phyloP scores from a whole-genome alignment of 345 rosid genomes.

The Moricandia moricandioides region DNA sequence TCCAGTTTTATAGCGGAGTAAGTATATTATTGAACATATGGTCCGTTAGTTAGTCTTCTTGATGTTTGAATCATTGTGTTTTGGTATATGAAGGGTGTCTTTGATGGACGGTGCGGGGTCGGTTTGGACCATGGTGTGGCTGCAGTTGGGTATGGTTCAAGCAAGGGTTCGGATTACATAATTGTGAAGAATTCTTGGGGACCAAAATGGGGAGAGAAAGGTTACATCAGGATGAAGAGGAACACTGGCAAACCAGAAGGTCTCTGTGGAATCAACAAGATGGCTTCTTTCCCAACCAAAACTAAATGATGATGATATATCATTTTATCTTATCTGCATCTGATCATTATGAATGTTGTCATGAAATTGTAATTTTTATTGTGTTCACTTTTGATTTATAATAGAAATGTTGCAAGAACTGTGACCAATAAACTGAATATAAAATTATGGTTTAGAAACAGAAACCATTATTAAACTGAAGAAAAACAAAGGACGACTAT shows the following conservation, averaged over 20 bases:
- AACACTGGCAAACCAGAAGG: conserved; percentile 78
- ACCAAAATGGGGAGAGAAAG: conserved; percentile 74
- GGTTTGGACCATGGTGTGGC: conserved; percentile 74
- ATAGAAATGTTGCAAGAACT: conserved; percentile 7
- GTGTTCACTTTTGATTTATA: background rate
- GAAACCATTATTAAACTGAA: background rate
- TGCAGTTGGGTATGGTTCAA: conserved; percentile 81
- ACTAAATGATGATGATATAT: conserved; percentile 24
- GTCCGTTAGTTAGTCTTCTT: background rate
- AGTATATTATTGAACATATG: conserved; percentile 9
- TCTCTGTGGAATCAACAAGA: conserved; percentile 74
- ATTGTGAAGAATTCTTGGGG: conserved; percentile 94
- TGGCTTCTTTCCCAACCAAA: conserved; percentile 83
- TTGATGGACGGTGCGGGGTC: conserved; percentile 62
- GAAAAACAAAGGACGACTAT: background rate
- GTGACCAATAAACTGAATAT: background rate
- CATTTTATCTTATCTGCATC: conserved; percentile 2
- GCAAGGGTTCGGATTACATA: conserved; percentile 58
- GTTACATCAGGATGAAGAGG: conserved; percentile 74
- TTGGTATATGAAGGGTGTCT: conserved; percentile 58
- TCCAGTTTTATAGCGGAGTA: conserved; percentile 78
- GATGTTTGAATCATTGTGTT: background rate
- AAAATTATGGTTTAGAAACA: background rate
- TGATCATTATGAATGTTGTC: conserved; percentile 9
- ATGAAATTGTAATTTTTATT: background rate